Evolutionary conservation across 345 rosid species (phyloP), one percentile per base, ranked within the genome.

Genomic region (Euphorbia tirucalli): DNA sequence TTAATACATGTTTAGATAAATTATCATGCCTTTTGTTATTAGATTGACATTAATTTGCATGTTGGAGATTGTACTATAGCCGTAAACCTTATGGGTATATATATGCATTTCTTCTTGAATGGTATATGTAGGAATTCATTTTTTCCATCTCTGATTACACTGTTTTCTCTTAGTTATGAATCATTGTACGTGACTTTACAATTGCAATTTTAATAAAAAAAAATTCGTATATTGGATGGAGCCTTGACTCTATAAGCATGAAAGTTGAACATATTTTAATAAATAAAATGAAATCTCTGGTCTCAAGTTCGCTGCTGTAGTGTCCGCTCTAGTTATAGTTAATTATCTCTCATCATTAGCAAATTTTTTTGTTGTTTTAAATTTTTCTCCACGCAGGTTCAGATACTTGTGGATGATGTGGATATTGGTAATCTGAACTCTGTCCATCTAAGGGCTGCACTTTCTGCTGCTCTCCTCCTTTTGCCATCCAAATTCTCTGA

Each of bases 391-490:
- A 31, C 76, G 61, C 75, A 94, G 97, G 95, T 92, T 76, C 88
- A 85, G 58, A 57, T 88, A 41, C 92, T 94, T 71, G 85, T 86
- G 19, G 97, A 90, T 80, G 89, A 89, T 79, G 70, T 87, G 79
- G 97, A 87, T 70, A 82, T 92, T 54, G 83, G 63, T 54, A 82
- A 80, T 66, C 81, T 75, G 35, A 95, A 95, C 61, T 77, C 89
- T 77, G 84, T 73, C 73, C 89, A 88, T 77, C 75, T 90, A 82
- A 84, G 89, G 77, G 95, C 93, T 77, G 96, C 99, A 30, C 61
- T 92, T 66, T 88, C 97, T 67, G 93, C 92, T 50, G 92, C 97
- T 73, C 97, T 92, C 71, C 93, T 92, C 62, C 90, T 90, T 66
- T 82, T 94, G 85, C 99, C 97, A 24, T 72, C 90, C 52, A 84